Percentiles rank a stretch among this genome's conserved stretches.
phyloP scores from a whole-genome alignment of 257 asterid species.

The Pogostemon cablin region DNA sequence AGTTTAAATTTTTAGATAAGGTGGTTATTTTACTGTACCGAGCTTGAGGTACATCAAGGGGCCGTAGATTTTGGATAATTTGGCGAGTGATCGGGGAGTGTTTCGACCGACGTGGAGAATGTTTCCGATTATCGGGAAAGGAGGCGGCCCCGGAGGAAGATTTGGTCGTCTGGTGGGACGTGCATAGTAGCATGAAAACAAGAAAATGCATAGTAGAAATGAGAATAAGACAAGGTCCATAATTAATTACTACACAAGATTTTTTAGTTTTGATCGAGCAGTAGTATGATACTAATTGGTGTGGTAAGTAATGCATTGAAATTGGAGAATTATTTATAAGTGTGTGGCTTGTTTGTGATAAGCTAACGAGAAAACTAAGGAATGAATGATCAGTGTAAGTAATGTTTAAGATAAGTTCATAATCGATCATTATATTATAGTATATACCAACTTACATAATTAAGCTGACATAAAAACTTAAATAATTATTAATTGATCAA shows the following conservation, averaged over 20 bases:
- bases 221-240: slow-evolving; percentile 27
- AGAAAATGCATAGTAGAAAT: neutral
- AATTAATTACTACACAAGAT: neutral
- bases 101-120: slow-evolving; percentile 35
- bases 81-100: slow-evolving; percentile 32
- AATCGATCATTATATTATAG: too few relatives aligned
- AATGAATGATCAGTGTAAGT: too few relatives aligned
- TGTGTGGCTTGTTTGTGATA: too few relatives aligned
- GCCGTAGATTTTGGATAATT: slow-evolving; percentile 32
- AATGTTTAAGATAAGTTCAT: too few relatives aligned
- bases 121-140: slow-evolving; percentile 38
- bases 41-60: neutral
- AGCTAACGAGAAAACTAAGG: too few relatives aligned
- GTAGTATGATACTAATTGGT: too few relatives aligned
- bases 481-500: too few relatives aligned
- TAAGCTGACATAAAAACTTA: too few relatives aligned
- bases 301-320: too few relatives aligned
- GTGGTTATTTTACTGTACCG: neutral
- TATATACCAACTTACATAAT: too few relatives aligned
- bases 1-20: slow-evolving; percentile 41
- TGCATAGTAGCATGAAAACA: neutral
- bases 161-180: neutral
- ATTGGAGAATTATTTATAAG: too few relatives aligned
- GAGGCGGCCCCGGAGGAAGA: slow-evolving; percentile 41
- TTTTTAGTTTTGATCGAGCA: too few relatives aligned